Base-by-base conservation (phyloP, 1,139 yeast species). In the Lodderomyces metapsilosis region DNA sequence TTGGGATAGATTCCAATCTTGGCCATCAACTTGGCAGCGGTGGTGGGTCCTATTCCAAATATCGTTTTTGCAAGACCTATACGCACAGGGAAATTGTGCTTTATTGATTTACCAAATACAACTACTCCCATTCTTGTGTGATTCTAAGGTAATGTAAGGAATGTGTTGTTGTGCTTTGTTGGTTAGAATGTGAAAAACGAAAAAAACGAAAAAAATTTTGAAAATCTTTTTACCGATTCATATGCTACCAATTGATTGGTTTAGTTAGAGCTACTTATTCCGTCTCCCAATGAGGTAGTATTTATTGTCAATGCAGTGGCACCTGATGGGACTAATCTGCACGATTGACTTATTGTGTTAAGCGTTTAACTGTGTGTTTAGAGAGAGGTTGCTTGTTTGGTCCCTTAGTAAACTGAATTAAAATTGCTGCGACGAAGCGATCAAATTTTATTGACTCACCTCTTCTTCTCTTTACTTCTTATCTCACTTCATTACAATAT, bases 1-100 rank as follows among this genome's bases (percentile, higher is more conserved):
- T 78, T 75, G 32, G 98, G 98, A 58, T 91, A 92, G 43, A 92
- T 77, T 8, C 96, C 96, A 20, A 92, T 80, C 59, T 82, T 87
- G 36, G 98, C 84, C 62, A 97, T 88, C 42, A 94, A 71, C 55
- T 74, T 71, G 49, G 79, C 80, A 2, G 97, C 92, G n/a, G 87
- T 80, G 42, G 70, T 64, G 44, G 71, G 68, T 4, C 98, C 97
- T 34, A 92, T 74, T 33, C 98, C 98, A 59, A 88, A 91, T 51
- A 92, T 84, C 47, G 82, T 83, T 46, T 84, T 77, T 25, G 91
- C 82, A 46, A 91, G 74, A 3, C 95, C 98, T 50, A 83, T 78
- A 51, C 64, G 59, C 23, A 72, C 78, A 43, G 69, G 58, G 41
- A 72, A 64, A 54, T 66, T 71, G 51, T 69, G 74, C 57, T 80